Base-by-base conservation (phyloP, 2,329 filamentous ascomycete species). In the Trichoderma cornu-damae region DNA sequence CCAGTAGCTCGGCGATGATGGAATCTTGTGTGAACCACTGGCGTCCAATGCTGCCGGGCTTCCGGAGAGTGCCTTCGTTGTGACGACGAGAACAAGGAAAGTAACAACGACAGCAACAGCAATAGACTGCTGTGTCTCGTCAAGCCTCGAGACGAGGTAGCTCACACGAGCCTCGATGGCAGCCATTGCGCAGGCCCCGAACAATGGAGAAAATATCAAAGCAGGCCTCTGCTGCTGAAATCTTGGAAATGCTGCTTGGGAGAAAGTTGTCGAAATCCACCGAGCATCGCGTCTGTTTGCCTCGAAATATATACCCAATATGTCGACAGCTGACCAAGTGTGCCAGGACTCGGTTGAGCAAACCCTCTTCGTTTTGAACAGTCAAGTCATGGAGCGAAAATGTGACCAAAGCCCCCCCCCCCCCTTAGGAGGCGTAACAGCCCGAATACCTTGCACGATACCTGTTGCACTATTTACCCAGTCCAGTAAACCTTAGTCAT, bases 1-100 rank as follows among this genome's bases (percentile, higher is more conserved):
- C 69, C 70, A 73, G 50, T 69, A 72, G 2, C 22, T 64, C 47
- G 20, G 51, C 44, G 22, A 61, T 61, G 2, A 62, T 60, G 54
- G 58, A 8, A 52, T 30, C 3, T 50, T 57, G 40, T 58, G 38
- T n/a, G 49, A 53, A 2, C 48, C 56, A 26, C 28, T 58, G 30
- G 44, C 34, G 4, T 35, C 34, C 11, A 26, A 11, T 5, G 38
- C 49, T 47, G 26, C 18, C 35, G 49, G 32, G 28, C 32, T 51
- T 42, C 54, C 58, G 4, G 58, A 47, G 8, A 69, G 57, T 22
- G 65, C 54, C 48, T 63, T 64, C 2, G 67, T 68, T 18, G 67
- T 65, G 34, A 68, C 8, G 28, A 68, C 47, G 6, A 71, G 54
- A 20, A 64, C 48, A 44, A 70, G 37, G 9, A 67, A 28, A 16